Base-by-base conservation (phyloP, 2,329 filamentous ascomycete species). In the Trichoderma sp. region DNA sequence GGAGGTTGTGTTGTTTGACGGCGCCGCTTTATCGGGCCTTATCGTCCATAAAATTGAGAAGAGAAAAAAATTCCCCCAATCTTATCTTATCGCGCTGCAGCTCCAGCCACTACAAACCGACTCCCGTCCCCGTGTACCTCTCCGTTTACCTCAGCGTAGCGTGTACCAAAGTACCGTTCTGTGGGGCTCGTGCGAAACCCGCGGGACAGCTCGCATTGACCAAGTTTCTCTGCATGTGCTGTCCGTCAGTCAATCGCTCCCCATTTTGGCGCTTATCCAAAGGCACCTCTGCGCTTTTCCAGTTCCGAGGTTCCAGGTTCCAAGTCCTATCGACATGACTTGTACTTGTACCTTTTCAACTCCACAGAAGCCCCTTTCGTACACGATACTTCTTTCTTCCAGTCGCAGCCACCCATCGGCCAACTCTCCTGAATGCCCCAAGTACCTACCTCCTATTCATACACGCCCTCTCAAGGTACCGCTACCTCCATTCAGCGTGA, bases 361-460 rank as follows among this genome's bases (percentile, higher is more conserved):
- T 39, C 34, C 34, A 39, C 34, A 39, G 34, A 39, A 4, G 34
- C 34, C 34, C 6, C 34, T 44, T 48, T 43, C 44, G 64, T 66
- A 66, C 64, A 51, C 30, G 43, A 66, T 66, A 66, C 64, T 21
- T 66, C 5, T 15, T 24, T 28, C 51, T 19, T 59, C 55, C 34
- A 24, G 39, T 34, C 15, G 24, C 10, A n/a, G 6, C 17, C 52
- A 19, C 52, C 59, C 57, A 63, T 60, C 56, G 7, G 28, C 54
- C 48, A 54, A 12, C 55, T 17, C 51, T 52, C 9, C 34, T 19
- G 17, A 52, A 47, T 19, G 19, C 41, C 43, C 51, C 26, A 55
- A n/a, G 63, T 57, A 28, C 28, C 28, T 28, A 7, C 5, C 2
- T n/a, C n/a, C 1, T 7, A 63, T 63, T 52, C 52, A 44, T 58